Base-by-base conservation (phyloP, 1,139 yeast species). In the Scheffersomyces parashehatae region DNA sequence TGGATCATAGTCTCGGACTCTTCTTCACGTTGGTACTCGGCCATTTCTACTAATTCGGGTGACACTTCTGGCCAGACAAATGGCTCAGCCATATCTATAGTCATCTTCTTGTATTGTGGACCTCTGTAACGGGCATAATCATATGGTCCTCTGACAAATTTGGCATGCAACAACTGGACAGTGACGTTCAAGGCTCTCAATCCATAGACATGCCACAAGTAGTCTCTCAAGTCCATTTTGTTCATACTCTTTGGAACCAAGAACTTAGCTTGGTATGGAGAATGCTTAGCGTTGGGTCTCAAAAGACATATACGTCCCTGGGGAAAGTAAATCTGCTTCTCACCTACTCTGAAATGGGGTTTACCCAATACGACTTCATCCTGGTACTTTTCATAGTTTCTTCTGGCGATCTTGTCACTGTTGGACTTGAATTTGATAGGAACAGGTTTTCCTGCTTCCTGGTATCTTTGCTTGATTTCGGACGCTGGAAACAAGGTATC, bases 241-340 rank as follows among this genome's bases (percentile, higher is more conserved):
- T 91, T 91, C 75, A 90, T 89, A 47, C 88, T 81, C 60, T 88
- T 82, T 20, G 98, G 97, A 29, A 91, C 97, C 53, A 88, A 81
- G 62, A 91, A 91, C 65, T 89, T 90, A 40, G 97, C 97, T 65
- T 90, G 97, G 67, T 85, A 89, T 41, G 98, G 98, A 0, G 97
- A 88, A 66, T 88, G 96, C 61, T 88, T 88, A 16, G 98, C 97
- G 59, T 87, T 87, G 38, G 97, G 96, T 60, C 96, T 78, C 51
- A 91, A 70, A 36, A 91, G 73, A 42, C 87, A 80, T 35, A 91
- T 73, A 51, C 95, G 75, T 2, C 95, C 97, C 52, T 83, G 82
- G 31, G 98, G 97, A 65, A 91, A 85, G 62, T 81, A 89, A 12
- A 86, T 71, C 51, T 84, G 72, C 53, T 77, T 80, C 5, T 78